phyloP scores from a whole-genome alignment of 495 filamentous ascomycete species.

The Margaritispora aquatica region DNA sequence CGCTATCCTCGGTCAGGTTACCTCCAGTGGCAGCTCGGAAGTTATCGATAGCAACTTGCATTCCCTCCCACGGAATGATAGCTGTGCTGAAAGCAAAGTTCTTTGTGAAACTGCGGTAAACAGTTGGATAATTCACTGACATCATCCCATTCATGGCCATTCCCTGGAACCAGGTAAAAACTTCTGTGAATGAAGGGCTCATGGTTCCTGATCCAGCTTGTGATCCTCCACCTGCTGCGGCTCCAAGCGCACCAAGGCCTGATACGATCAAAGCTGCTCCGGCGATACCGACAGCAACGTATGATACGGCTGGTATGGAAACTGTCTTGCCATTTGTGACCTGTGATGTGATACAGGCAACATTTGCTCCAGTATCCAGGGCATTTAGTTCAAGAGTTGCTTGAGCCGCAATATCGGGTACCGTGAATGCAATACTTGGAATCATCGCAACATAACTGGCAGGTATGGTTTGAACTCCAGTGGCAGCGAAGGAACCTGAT shows the following conservation, averaged over 20 bases:
- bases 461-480: conserved; percentile 64
- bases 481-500: conserved; percentile 63
- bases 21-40: conserved; percentile 80
- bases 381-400: conserved; percentile 72
- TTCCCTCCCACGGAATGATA: conserved; percentile 69
- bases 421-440: conserved; percentile 81
- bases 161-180: conserved; percentile 86
- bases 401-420: conserved; percentile 86
- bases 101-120: conserved; percentile 81
- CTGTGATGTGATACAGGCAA: conserved; percentile 79
- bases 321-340: conserved; percentile 85
- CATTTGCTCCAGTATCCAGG: conserved; percentile 46
- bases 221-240: conserved; percentile 22
- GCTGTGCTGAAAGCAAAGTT: conserved; percentile 94
- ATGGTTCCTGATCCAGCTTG: conserved; percentile 53
- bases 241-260: conserved; percentile 48
- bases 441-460: conserved; percentile 63
- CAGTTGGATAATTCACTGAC: conserved; percentile 75
- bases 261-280: conserved; percentile 73
- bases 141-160: conserved; percentile 96
- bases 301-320: conserved; percentile 67
- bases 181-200: conserved; percentile 81
- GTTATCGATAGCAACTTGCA: conserved; percentile 80
- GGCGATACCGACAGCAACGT: conserved; percentile 81
- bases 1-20: conserved; percentile 73